These are phyloP conservation scores for Fusarium tuaranense DNA, from an alignment of 2,329 filamentous ascomycete species.

Conservation along the genomic window DNA sequence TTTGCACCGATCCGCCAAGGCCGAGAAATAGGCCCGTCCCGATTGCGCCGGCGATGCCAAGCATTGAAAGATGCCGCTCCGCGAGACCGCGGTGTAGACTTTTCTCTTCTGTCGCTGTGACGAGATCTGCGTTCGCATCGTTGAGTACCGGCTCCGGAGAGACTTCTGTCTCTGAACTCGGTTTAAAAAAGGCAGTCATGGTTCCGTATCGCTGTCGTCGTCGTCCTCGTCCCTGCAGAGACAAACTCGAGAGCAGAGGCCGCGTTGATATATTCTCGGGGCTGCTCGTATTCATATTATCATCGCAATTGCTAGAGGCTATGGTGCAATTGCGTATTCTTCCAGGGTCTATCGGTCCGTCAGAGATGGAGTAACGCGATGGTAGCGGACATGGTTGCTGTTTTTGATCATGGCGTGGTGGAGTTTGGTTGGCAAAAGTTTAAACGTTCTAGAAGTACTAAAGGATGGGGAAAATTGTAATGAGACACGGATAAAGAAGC, in stretches of 20 bases:
- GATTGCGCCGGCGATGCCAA: conserved; percentile 66
- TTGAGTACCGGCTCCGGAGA: not conserved
- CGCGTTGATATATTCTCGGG: not conserved
- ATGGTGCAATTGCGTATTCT: conserved; percentile 30
- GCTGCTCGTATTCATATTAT: conserved; percentile 16
- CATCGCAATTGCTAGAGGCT: conserved; percentile 22
- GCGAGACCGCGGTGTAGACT: conserved; percentile 41
- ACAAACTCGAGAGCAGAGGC: not conserved
- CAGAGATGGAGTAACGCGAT: conserved; percentile 7
- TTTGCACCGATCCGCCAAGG: conserved; percentile 57
- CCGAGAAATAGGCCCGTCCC: conserved; percentile 52
- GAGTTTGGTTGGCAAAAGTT: not conserved
- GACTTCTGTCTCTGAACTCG: conserved; percentile 12
- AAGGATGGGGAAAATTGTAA: not conserved
- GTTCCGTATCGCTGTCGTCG: not conserved
- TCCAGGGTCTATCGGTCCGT: conserved; percentile 17
- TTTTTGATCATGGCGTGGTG: conserved; percentile 30
- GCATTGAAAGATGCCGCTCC: conserved; percentile 59
- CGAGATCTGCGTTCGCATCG: conserved; percentile 32
- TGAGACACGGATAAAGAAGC: not conserved
- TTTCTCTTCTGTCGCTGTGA: conserved; percentile 39
- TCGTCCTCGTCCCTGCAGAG: not conserved
- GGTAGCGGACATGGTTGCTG: conserved; percentile 17
- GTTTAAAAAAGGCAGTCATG: conserved; percentile 31
- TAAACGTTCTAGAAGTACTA: not conserved